Evolutionary conservation across 179 eudicot genomes (phyloP), one percentile per base, ranked within the genome.

Genomic region (Beta lomatogona): DNA sequence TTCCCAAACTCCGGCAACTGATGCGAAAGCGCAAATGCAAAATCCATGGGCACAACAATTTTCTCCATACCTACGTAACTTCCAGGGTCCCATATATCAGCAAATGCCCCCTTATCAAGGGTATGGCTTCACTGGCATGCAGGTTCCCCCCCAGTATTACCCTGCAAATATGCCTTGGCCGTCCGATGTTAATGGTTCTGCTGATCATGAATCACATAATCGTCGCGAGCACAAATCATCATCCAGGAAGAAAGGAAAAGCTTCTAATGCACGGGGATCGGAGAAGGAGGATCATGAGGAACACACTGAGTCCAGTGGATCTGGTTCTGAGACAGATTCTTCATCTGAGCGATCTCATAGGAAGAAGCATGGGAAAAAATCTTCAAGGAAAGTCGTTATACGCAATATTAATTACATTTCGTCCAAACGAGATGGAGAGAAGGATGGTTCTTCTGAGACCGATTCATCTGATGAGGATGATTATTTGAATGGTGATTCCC

Each of bases 401-500:
- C 92, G 92, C 69, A 91, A 94, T 80, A 88, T 94, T 65, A 94
- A 94, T 80, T 94, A 94, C 82, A 88, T 91, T 54, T 82, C 93
- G 41, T 88, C 95, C 61, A 88, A 85, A 80, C 85, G 84, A 83
- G 91, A 91, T 65, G 91, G 77, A 80, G 91, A 86, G 55, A 78
- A 83, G 73, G 81, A 77, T 67, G 81, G 82, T 75, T 75, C 80
- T 72, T 88, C 92, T 7, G 89, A 88, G 76, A 88, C 77, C 45
- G 76, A 81, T 83, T 89, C 90, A 54, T 91, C 92, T 77, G 91
- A 83, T 71, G 90, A 91, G 36, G 90, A 87, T 83, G 91, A 77
- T 81, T 82, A 77, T 58, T 28, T 86, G 66, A 83, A 88, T 83
- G 87, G 83, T 46, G 89, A 87, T 83, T 86, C 92, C 74, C 83